Base-by-base conservation (phyloP, 257 asterid genomes). In the Solanum peruvianum region DNA sequence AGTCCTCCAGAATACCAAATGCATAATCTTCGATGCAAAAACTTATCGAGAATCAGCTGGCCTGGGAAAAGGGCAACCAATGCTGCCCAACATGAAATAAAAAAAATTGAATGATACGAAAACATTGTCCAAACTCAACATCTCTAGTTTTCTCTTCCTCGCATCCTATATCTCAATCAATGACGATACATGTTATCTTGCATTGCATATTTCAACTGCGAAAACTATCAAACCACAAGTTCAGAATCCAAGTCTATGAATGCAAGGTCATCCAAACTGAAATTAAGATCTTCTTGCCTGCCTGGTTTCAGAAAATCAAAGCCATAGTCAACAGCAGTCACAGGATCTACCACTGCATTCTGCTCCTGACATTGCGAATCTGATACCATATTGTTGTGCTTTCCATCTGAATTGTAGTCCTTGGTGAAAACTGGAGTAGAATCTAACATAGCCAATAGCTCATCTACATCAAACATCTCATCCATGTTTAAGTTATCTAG, bases 281-380 rank as follows among this genome's bases (percentile, higher is more conserved):
- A 75, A 77, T 88, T 86, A 29, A 77, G 75, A 70, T 96, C 96
- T 80, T 96, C 97, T 70, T 85, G 91, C 45, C 95, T 78, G 35
- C 96, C 97, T 0, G 97, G 96, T 67, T 83, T 88, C 88, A 94
- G 71, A 89, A 96, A 95, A 27, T 94, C 97, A 3, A 96, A 88
- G 21, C 86, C 91, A 66, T 88, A 39, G 13, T 93, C 95, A 18
- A 35, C 75, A 14, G 35, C 75, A 13, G 89, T 92, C 9, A 76
- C 41, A 16, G 83, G 16, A 35, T 71, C 41, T 20, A 69, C 90
- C 44, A 86, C 84, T 1, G 83, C 73, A 18, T 70, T 84, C 35
- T 85, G 90, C 84, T 12, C 41, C 41, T 69, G 76, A 47, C 81
- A 56, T 5, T 89, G 75, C 37, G 37, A 47, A 42, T 86, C 66